Base-by-base conservation (phyloP, 2,329 filamentous ascomycete genomes). In the Alternaria atra region DNA sequence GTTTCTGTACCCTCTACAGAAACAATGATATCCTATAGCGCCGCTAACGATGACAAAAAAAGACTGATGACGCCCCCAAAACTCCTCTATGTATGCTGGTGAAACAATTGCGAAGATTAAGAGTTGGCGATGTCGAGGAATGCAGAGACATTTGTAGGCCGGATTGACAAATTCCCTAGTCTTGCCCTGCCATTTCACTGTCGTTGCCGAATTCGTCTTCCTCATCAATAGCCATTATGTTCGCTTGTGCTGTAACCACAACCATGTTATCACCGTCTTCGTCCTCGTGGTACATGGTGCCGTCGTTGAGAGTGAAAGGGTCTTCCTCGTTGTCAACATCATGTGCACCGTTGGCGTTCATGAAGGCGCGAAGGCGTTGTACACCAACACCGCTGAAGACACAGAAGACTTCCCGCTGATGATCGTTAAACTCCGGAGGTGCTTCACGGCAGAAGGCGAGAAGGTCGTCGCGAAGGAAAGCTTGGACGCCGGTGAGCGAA, bases 351-450 rank as follows among this genome's bases (percentile, higher is more conserved):
- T 79, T 76, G 10, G 80, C 79, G 66, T 93, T 96, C 39, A 99
- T 84, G 74, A 93, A 91, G 29, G 90, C 86, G 42, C 94, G 90
- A 27, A 99, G 87, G 40, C 87, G 87, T 42, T 84, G 83, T 2
- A 99, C 94, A 56, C 94, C 94, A 27, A 87, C 86, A 6, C 95
- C 94, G 2, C 94, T 97, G 79, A 99, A 99, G 55, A 99, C 95
- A 74, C 95, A 99, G 77, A 99, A 99, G 7, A 98, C 93, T 53
- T 94, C 90, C 64, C 95, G 89, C 78, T 99, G 95, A 74, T 97
- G 93, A 47, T 94, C 91, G 17, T 94, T 98, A 77, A 99, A 99
- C 79, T 98, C 95, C 89, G 86, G 80, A 37, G 95, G 95, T 1
- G 95, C 93, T 70, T 91, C 89, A 63, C 95, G 89, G 75, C 95